Conservation (phyloP, 163 green algal genomes). For the Scenedesmus sp. region DNA sequence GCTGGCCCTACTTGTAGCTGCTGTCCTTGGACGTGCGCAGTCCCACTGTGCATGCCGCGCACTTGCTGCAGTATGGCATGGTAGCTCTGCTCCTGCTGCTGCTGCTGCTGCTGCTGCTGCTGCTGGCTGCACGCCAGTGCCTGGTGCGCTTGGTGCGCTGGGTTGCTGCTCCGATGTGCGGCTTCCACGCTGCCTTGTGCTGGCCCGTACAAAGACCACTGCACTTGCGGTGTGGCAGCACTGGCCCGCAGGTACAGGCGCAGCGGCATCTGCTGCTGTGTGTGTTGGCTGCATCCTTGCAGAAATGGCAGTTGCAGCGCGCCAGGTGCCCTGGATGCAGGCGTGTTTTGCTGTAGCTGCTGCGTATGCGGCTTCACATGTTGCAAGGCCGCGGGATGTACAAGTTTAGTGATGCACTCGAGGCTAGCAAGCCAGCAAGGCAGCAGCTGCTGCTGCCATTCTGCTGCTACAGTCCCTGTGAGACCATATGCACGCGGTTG, state of each 20-base stretch:
- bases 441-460: not conserved
- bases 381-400: not conserved
- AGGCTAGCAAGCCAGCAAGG: not conserved
- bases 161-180: not conserved
- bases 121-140: not conserved
- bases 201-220: not conserved
- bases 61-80: not conserved
- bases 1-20: not conserved
- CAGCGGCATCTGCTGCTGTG: not conserved
- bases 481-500: not conserved
- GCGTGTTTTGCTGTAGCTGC: not conserved
- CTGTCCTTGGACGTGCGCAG: not conserved
- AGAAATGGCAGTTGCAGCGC: not conserved
- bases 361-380: not conserved
- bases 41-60: not conserved
- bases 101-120: slow-evolving; percentile 3
- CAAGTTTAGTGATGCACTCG: not conserved
- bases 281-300: not conserved
- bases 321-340: not conserved
- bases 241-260: not conserved
- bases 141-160: not conserved
- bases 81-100: slow-evolving; percentile 27
- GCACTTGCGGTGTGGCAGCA: not conserved
- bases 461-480: not conserved
- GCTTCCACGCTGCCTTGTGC: not conserved